Evolutionary conservation across 495 filamentous ascomycete genomes (phyloP), one percentile per base, ranked within the genome.

Genomic region (Xylaria nigripes): DNA sequence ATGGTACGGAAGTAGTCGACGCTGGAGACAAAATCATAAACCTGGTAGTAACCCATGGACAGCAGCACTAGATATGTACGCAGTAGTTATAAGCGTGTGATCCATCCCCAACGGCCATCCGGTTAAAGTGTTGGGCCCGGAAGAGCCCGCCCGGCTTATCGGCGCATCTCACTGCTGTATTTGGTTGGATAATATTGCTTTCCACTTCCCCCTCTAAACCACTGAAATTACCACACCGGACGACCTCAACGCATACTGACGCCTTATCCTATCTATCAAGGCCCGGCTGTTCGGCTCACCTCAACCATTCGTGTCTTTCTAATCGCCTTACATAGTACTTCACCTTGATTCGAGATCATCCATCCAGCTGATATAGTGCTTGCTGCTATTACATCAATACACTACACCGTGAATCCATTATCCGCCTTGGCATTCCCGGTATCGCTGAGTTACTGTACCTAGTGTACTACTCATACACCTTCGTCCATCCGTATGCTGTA

Each of bases 1-100:
- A 30, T 54, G 40, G 18, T 54, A 32, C 51, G 51, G 51, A 34
- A 54, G 22, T 4, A 16, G 3, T 43, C 25, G 38, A 15, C 16
- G 32, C 44, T 23, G 32, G 51, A 25, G 44, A 18, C 8, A 1
- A n/a, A n/a, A n/a, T n/a, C n/a, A n/a, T n/a, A n/a, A 18, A 40
- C 36, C 36, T 40, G 36, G 36, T 18, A 36, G 15, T 30, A 10
- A 30, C 32, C 32, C 12, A 2, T 41, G 38, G 43, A 15, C 25
- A 24, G 43, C 25, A 34, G 36, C 29, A n/a, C 7, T n/a, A 21
- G 3, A 40, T 1, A 15, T 25, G 32, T 44, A 53, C 29, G 41
- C 50, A 38, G 30, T 32, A 47, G n/a, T 21, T 45, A 3, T 53
- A 38, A 27, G 15, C n/a, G 13, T 30, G 30, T 50, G 21, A 50